Percentiles rank a stretch among this genome's conserved stretches.
phyloP scores from a whole-genome alignment of 306 rosid species.

The Luffa aegyptiaca region DNA sequence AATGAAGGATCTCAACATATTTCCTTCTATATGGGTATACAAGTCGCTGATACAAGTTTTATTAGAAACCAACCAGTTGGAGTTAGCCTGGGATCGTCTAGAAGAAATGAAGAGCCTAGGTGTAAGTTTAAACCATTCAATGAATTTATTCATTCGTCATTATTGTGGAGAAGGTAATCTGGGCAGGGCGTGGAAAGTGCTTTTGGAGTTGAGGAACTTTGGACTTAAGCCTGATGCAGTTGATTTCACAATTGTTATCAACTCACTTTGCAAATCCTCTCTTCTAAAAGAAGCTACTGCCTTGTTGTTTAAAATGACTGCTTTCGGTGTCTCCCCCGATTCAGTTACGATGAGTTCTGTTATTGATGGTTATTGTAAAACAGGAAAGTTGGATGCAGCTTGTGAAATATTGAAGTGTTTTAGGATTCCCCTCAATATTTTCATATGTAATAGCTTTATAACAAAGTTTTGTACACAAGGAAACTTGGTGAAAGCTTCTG shows the following conservation, averaged over 20 bases:
- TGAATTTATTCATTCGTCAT: conserved; percentile 18
- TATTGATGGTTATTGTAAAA: conserved; percentile 26
- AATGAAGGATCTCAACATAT: conserved; percentile 18
- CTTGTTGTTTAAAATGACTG: conserved; percentile 25
- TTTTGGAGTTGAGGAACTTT: conserved; percentile 15
- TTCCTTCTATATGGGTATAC: conserved; percentile 24
- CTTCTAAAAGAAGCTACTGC: conserved; percentile 21
- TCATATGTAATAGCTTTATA: conserved; percentile 26
- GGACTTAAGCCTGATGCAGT: conserved; percentile 25
- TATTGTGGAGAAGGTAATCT: conserved; percentile 23
- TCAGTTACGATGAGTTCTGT: conserved; percentile 19
- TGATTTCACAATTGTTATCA: conserved; percentile 21
- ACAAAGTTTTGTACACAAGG: conserved; percentile 19
- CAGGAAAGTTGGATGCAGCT: conserved; percentile 14
- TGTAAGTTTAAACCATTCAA: conserved; percentile 14
- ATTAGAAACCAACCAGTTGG: conserved; percentile 11
- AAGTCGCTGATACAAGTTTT: conserved; percentile 13
- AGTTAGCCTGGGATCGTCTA: conserved; percentile 23
- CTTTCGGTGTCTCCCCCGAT: conserved; percentile 25
- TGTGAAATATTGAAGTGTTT: conserved; percentile 19
- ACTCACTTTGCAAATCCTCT: conserved; percentile 23
- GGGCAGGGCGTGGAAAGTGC: conserved; percentile 21
- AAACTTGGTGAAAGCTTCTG: conserved; percentile 18
- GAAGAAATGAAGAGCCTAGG: conserved; percentile 18
- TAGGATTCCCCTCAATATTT: conserved; percentile 20